Percentiles rank a stretch among this genome's conserved stretches.
Evolutionary conservation across 116 monocot genomes (phyloP).

Genomic region (Posidonia oceanica): DNA sequence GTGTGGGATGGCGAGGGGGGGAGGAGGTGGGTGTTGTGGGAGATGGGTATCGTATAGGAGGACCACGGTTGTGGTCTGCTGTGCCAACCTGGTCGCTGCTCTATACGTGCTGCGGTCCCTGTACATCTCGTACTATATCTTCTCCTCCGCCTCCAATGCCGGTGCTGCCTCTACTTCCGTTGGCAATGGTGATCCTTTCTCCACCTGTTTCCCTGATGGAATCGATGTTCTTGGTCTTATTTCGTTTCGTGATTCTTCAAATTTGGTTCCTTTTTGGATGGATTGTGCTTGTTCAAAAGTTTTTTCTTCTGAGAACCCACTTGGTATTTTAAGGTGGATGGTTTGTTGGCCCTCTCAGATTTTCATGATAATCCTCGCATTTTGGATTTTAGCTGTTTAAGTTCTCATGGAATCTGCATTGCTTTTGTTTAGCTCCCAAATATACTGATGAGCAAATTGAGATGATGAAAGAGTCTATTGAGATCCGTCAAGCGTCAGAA

Average conservation of each 20-base stretch:
- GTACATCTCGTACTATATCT: constrained; percentile 20
- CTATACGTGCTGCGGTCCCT: constrained; percentile 46
- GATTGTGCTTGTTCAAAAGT: too few species aligned
- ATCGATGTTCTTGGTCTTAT: too few species aligned
- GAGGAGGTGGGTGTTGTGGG: constrained; percentile 4
- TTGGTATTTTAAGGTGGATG: not conserved
- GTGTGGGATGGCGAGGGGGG: constrained; percentile 28
- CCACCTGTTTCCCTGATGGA: not conserved
- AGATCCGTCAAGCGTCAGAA: constrained; percentile 28
- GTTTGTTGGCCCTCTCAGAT: not conserved
- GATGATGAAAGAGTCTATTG: constrained; percentile 62
- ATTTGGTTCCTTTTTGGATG: too few species aligned
- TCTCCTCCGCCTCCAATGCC: constrained; percentile 2
- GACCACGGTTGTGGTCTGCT: constrained; percentile 49
- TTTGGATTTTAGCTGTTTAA: not conserved
- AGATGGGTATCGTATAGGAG: constrained; percentile 45
- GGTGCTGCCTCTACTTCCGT: constrained; percentile 3
- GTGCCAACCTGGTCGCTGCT: constrained; percentile 51
- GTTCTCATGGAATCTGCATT: not conserved
- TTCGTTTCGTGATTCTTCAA: not conserved
- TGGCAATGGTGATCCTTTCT: constrained; percentile 6
- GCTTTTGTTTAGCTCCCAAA: constrained; percentile 14
- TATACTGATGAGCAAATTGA: constrained; percentile 55
- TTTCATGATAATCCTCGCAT: not conserved
- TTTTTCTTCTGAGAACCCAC: not conserved